Evolutionary conservation across 192 early-diverging fungal species (phyloP), one percentile per base, ranked within the genome.

Genomic region (Linnemannia exigua): DNA sequence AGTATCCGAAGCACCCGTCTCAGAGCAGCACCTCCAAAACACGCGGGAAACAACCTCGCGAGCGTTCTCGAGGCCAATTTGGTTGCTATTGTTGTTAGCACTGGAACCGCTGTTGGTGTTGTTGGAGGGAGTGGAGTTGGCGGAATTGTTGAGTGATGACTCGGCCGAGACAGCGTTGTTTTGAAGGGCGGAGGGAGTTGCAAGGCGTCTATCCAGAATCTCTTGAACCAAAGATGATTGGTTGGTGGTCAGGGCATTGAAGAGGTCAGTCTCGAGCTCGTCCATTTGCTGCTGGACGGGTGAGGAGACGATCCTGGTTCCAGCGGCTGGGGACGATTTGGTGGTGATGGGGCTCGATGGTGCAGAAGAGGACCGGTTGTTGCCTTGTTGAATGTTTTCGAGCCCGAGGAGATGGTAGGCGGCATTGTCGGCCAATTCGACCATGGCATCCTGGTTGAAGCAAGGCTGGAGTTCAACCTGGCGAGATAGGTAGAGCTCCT

Each of bases 391-490:
- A 61, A 92, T 91, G 77, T 92, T 90, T 33, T 93, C 90, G 17
- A 99, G 89, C 81, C 97, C 98, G 35, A 94, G 91, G 36, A 99
- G 90, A 77, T 94, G 91, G 44, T 84, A 90, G 3, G 95, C 89
- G 16, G 95, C 97, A 47, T 92, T 92, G 75, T 99, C 99, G 1
- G 95, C 94, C 36, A 99, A 87, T 70, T 98, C 96, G 22, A 96
- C 92, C 71, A 99, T 92, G 33, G 97, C 92, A 46, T 98, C 96
- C 74, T 94, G 95, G 88, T 99, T 99, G 88, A 99, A 99, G 86
- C 96, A 97, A 2, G 98, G 99, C 87, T 99, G 98, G 25, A 99
- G 95, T 71, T 99, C 99, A 47, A 99, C 94, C 86, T 99, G 99
- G 16, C 99, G 94, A 3, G 97, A 95, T 15, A 99, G 92, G 80